A percentile compares a stretch with the other conserved stretches of the same genome.
Conservation (phyloP, 169 alveolate species). For the Perkinsus chesapeaki region DNA sequence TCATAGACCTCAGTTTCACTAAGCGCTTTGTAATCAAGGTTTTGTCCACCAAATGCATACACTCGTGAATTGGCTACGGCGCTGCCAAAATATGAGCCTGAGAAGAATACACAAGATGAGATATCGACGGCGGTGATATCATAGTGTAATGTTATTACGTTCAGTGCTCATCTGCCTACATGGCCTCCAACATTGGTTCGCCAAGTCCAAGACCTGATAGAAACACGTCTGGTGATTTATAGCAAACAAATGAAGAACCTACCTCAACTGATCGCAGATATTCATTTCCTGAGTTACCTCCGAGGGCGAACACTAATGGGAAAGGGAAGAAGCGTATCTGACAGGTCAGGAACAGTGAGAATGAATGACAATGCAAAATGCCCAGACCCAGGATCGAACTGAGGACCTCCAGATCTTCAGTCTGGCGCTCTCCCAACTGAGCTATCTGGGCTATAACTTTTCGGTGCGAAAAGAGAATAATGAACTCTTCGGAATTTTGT, state of each 20-base stretch:
- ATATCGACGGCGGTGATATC: neutral
- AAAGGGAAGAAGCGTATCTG: slow-evolving; percentile 62
- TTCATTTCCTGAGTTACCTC: slow-evolving; percentile 70
- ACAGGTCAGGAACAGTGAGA: neutral
- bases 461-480: neutral
- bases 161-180: slow-evolving; percentile 73
- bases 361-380: neutral
- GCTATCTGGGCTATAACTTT: neutral
- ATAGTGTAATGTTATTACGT: slow-evolving; percentile 35
- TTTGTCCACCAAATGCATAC: slow-evolving; percentile 79
- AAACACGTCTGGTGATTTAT: neutral
- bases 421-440: neutral
- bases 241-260: neutral
- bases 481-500: neutral
- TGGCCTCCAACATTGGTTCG: slow-evolving; percentile 72
- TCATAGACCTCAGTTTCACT: slow-evolving; percentile 80
- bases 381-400: neutral
- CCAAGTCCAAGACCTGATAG: slow-evolving; percentile 51
- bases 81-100: slow-evolving; percentile 51
- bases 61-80: slow-evolving; percentile 50
- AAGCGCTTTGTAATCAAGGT: slow-evolving; percentile 77
- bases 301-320: slow-evolving; percentile 60
- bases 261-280: slow-evolving; percentile 57
- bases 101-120: neutral
- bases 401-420: neutral